Evolutionary conservation across 2,329 filamentous ascomycete species (phyloP), one percentile per base, ranked within the genome.

Genomic region (Xylariales sp.): DNA sequence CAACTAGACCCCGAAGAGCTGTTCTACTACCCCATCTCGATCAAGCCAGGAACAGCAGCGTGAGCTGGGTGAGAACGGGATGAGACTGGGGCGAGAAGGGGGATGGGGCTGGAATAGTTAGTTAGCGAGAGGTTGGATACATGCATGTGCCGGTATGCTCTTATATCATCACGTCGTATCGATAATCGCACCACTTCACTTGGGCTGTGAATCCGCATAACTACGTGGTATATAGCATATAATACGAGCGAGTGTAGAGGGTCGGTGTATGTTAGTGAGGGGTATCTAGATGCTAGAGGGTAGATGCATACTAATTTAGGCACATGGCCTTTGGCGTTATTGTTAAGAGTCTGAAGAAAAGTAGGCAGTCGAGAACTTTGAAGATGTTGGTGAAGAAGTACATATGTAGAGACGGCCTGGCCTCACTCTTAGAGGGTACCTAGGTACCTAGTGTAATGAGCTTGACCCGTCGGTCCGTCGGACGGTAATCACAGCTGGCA

Each of bases 21-120:
- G 46, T 83, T 84, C 63, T 81, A 81, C 55, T 81, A 80, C 63
- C 81, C 81, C 3, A 78, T 81, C 64, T 77, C 74, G 28, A 61
- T 79, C 32, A 67, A 62, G 43, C 72, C 74, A 23, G 70, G 52
- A 28, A 32, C 62, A 41, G 43, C 45, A 28, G 55, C 56, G 10
- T 74, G 70, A 65, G 6, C 5, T 48, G 23, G 23, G 23, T 23
- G 23, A 23, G 23, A 23, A 23, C 23, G 23, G 23, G 23, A 2
- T 23, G 23, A 23, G 23, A 23, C 23, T 2, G 23, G 23, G 23
- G 23, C 23, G 23, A 23, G 23, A 23, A 23, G 23, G 23, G 23
- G 23, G 23, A 23, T 23, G 28, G 34, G 12, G 23, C 14, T 28
- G 32, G 30, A 45, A 48, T 14, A 41, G 30, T 28, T 9, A 9